Base-by-base conservation (phyloP, 1,284 basidiomycete genomes). In the Ganoderma meredithae region DNA sequence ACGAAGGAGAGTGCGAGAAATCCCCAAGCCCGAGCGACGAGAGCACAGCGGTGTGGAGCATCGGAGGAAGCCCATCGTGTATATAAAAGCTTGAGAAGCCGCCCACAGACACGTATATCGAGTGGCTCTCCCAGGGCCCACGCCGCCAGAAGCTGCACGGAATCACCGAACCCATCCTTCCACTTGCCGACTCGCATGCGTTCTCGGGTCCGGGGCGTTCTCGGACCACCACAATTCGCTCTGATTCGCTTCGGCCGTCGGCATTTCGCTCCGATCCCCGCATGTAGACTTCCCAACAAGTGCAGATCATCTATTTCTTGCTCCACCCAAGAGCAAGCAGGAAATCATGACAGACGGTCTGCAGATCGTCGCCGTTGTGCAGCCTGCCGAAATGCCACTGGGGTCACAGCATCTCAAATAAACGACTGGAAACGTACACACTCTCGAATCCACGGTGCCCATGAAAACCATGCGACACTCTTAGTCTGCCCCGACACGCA, bases 401-500 rank as follows among this genome's bases (percentile, higher is more conserved):
- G 2, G 47, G 22, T 49, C 47, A 49, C 47, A 49, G 13, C 47
- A 25, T 49, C 22, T 55, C 13, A 19, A 39, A 31, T 39, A n/a
- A 58, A 3, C 9, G 8, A 19, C 9, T 39, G n/a, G 10, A 27
- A 36, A 39, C 55, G 55, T 58, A 58, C 55, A 58, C 31, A 15
- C 19, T 19, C 15, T 39, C 55, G 19, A 58, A 58, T 33, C n/a
- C 33, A 58, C 55, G 12, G 10, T 58, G 31, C 17, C 31, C 17
- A 13, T 12, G 3, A 17, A 33, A 56, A 31, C 17, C 25, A 55
- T 39, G 25, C 49, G n/a, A 60, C 31, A 1, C 27, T 22, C 61
- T 3, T n/a, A 79, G 53, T 79, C 78, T 0, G 70, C 77, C 60
- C 77, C 78, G 6, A 78, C 76, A 53, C 76, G 74, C 77, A 79